Evolutionary conservation across 345 rosid genomes (phyloP).

Genomic region (Triadica sebifera): DNA sequence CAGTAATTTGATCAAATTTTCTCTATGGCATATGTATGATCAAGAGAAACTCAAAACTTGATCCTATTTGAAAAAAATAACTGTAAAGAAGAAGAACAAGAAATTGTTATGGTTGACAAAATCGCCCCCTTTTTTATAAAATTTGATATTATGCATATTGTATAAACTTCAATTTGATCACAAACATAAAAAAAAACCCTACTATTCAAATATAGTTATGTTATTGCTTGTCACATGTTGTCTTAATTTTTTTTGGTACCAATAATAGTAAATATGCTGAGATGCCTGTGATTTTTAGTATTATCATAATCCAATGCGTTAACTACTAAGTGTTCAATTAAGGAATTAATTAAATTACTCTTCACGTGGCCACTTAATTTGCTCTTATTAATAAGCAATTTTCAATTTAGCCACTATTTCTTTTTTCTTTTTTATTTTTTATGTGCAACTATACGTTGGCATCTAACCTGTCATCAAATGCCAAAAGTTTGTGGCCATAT

Average conservation of each 20-base stretch:
- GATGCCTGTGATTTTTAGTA: not conserved
- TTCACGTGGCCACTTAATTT: conserved; percentile 38
- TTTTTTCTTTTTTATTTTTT: not conserved
- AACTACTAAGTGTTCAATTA: not conserved
- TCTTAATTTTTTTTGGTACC: conserved; percentile 15
- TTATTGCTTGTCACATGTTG: conserved; percentile 30
- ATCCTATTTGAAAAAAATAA: not conserved
- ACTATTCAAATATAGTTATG: not conserved
- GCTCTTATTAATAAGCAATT: conserved; percentile 9
- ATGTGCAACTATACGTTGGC: conserved; percentile 16
- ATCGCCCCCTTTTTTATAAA: not conserved
- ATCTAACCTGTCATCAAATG: conserved; percentile 26
- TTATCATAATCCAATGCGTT: conserved; percentile 3
- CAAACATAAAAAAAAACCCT: not conserved
- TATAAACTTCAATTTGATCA: not conserved
- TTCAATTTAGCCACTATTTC: conserved; percentile 10
- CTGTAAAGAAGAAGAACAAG: not conserved
- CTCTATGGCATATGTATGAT: not conserved
- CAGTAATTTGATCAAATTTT: not conserved
- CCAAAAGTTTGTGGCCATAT: conserved; percentile 30
- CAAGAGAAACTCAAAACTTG: not conserved
- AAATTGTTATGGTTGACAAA: conserved; percentile 24
- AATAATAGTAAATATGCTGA: conserved; percentile 20
- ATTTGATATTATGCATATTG: not conserved
- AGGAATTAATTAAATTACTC: conserved; percentile 19